These are phyloP conservation scores for Cucurbita maxima DNA, from an alignment of 306 rosid species.

Conservation along the genomic window DNA sequence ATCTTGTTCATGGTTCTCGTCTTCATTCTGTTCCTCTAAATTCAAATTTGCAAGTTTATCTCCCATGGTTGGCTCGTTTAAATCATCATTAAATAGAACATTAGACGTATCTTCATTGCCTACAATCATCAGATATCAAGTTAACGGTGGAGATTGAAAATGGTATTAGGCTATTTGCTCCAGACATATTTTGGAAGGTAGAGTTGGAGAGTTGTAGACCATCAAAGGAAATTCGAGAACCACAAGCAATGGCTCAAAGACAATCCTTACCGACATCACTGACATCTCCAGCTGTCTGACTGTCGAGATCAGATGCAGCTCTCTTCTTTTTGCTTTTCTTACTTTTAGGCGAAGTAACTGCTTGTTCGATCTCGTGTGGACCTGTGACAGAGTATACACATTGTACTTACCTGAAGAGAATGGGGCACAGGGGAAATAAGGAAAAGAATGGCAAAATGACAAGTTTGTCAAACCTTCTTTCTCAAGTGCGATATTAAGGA, in stretches of 20 bases:
- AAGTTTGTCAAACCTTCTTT: neutral
- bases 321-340: conserved; percentile 25
- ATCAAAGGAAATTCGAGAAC: neutral
- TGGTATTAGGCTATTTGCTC: neutral
- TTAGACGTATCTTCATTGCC: conserved; percentile 30
- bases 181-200: neutral
- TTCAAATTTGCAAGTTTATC: conserved; percentile 58
- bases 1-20: conserved; percentile 15
- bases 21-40: conserved; percentile 25
- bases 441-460: neutral
- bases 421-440: neutral
- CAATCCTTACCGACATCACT: conserved; percentile 13
- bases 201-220: neutral
- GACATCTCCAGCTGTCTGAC: neutral
- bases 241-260: neutral
- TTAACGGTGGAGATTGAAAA: neutral
- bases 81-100: conserved; percentile 35
- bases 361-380: neutral
- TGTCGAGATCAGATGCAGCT: conserved; percentile 13
- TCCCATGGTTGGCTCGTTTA: conserved; percentile 65
- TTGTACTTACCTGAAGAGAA: neutral
- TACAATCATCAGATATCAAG: conserved; percentile 5
- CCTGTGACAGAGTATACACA: neutral
- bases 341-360: conserved; percentile 4
- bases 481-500: conserved; percentile 4